These are phyloP conservation scores for Chalciporus piperatus DNA, from an alignment of 768 basidiomycete genomes.

Conservation along the genomic window DNA sequence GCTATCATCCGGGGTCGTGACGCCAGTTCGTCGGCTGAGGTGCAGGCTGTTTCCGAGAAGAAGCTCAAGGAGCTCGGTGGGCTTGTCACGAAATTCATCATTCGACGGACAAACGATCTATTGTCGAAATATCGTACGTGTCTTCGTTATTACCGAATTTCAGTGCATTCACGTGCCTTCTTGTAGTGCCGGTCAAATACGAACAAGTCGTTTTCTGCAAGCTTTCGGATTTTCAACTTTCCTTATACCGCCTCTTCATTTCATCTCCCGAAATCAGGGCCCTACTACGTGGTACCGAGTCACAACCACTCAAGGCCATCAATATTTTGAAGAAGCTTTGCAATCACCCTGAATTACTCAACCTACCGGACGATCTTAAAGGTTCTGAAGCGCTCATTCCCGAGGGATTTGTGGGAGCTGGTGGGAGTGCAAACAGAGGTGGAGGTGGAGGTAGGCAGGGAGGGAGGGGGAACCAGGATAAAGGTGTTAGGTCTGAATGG, in stretches of 20 bases:
- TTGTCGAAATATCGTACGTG: constrained; percentile 89
- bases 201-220: constrained; percentile 96
- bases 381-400: constrained; percentile 84
- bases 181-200: constrained; percentile 94
- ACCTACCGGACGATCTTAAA: constrained; percentile 78
- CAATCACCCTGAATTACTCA: constrained; percentile 90
- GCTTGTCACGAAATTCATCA: constrained; percentile 91
- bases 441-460: constrained; percentile 39
- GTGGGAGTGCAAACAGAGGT: background rate
- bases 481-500: constrained; percentile 69
- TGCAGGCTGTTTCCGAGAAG: constrained; percentile 79
- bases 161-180: constrained; percentile 2
- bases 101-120: constrained; percentile 89
- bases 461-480: constrained; percentile 36
- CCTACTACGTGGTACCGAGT: constrained; percentile 79
- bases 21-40: constrained; percentile 74
- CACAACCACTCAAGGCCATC: constrained; percentile 95
- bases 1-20: constrained; percentile 89
- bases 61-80: constrained; percentile 89
- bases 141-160: background rate
- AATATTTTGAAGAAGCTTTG: constrained; percentile 93
- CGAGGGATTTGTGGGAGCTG: constrained; percentile 68
- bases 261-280: constrained; percentile 91
- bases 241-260: constrained; percentile 87
- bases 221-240: constrained; percentile 77